Evolutionary conservation across 257 asterid genomes (phyloP).

Genomic region (Solanum chiquidenum): DNA sequence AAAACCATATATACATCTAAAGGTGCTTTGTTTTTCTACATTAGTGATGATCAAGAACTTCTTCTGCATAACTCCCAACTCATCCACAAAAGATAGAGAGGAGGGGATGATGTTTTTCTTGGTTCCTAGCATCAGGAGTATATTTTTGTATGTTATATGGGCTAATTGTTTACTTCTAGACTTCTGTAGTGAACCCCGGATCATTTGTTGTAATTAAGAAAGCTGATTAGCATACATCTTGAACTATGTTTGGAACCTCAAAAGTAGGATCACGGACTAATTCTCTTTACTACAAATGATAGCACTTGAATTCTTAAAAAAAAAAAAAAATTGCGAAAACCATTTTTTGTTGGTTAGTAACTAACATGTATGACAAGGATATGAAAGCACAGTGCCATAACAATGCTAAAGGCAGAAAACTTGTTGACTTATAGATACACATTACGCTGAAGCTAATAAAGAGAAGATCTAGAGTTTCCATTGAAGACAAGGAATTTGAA

Average conservation of each 20-base stretch:
- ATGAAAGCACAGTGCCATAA: neutral
- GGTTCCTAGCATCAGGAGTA: neutral
- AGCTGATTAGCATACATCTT: neutral
- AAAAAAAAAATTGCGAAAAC: neutral
- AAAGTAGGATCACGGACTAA: neutral
- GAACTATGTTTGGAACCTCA: neutral
- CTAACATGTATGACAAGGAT: neutral
- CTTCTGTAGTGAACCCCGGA: neutral
- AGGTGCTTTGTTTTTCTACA: neutral
- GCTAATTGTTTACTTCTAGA: neutral
- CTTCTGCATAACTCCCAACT: neutral
- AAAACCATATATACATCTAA: neutral
- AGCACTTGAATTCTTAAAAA: neutral
- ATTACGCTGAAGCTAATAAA: neutral
- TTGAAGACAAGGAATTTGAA: neutral
- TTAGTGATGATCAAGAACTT: neutral
- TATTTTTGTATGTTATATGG: neutral
- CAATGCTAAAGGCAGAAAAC: neutral
- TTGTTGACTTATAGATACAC: neutral
- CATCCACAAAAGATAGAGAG: neutral
- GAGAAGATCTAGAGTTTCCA: neutral
- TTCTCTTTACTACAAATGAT: neutral
- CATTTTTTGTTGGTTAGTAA: neutral
- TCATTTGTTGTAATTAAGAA: neutral
- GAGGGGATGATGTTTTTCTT: neutral